Evolutionary conservation across 495 filamentous ascomycete species (phyloP).

Genomic region (Tuber aestivum): DNA sequence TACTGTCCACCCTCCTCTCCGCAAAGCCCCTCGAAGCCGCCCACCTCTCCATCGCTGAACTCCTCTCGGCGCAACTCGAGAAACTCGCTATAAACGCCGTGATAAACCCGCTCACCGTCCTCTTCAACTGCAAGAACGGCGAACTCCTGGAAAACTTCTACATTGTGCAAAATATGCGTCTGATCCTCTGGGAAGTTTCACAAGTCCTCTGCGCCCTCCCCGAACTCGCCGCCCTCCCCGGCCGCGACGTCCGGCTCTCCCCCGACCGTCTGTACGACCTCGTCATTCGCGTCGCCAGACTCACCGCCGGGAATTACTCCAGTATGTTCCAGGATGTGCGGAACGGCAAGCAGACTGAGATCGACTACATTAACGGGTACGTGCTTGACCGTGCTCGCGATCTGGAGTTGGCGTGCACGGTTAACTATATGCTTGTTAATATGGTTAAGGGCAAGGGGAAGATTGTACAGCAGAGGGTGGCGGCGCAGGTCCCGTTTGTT

Average conservation of each 20-base stretch:
- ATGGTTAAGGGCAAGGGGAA: slow-evolving; percentile 53
- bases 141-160: slow-evolving; percentile 58
- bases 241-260: slow-evolving; percentile 53
- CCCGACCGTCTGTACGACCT: slow-evolving; percentile 53
- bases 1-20: slow-evolving; percentile 34
- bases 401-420: slow-evolving; percentile 56
- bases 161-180: slow-evolving; percentile 50
- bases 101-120: slow-evolving; percentile 73
- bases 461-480: slow-evolving; percentile 45
- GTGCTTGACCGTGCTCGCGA: slow-evolving; percentile 64
- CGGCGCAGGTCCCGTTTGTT: slow-evolving; percentile 43
- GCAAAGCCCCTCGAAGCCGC: slow-evolving; percentile 47
- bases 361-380: slow-evolving; percentile 81
- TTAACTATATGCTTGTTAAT: slow-evolving; percentile 64
- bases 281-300: slow-evolving; percentile 54
- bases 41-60: slow-evolving; percentile 47
- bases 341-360: slow-evolving; percentile 60
- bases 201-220: slow-evolving; percentile 59
- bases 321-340: slow-evolving; percentile 76
- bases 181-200: slow-evolving; percentile 63
- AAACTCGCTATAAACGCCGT: slow-evolving; percentile 73
- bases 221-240: slow-evolving; percentile 61
- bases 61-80: slow-evolving; percentile 63
- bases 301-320: slow-evolving; percentile 62
- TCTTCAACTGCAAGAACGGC: slow-evolving; percentile 69